Base-by-base conservation (phyloP, 495 filamentous ascomycete species). In the Immersiella caudata region DNA sequence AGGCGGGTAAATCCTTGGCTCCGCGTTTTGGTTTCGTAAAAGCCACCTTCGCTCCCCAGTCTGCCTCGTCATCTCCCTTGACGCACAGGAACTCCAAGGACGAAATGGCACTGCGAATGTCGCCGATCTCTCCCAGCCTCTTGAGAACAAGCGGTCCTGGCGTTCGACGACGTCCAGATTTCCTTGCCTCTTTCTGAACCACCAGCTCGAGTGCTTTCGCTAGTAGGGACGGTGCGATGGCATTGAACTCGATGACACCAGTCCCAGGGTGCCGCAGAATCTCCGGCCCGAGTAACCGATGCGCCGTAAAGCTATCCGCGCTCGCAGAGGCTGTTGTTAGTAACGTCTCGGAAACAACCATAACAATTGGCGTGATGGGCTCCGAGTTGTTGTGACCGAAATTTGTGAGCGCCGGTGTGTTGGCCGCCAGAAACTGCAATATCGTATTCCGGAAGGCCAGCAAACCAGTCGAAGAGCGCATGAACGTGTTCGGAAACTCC, bases 81-180 rank as follows among this genome's bases (percentile, higher is more conserved):
- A 96, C 76, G 72, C 92, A 96, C 5, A 98, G 82, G 72, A 98
- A 97, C 70, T 99, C 93, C 2, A 99, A 84, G 0, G 92, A 89
- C 8, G 92, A 91, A 27, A 97, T 85, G 21, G 96, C 94, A 79
- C 90, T 97, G 67, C 96, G 88, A 60, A 99, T 88, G 75, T 99
- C 96, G 4, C 96, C 96, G 60, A 90, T 87, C 67, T 93, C 91
- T 2, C 91, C 88, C 1, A 98, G 81, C 60, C 79, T 85, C 57
- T 91, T 90, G 4, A 98, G 80, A 2, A 96, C 88, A 21, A 80
- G 78, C 0, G 90, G 89, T 0, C 91, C 89, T 1, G 90, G 91
- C 6, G 89, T 87, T 60, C 84, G 83, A 25, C 84, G 82, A 64
- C 90, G 83, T 16, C 88, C 88, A 4, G 91, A 91, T 66, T 86